phyloP scores from a whole-genome alignment of 1,284 basidiomycete species.

The Ustilago nuda region DNA sequence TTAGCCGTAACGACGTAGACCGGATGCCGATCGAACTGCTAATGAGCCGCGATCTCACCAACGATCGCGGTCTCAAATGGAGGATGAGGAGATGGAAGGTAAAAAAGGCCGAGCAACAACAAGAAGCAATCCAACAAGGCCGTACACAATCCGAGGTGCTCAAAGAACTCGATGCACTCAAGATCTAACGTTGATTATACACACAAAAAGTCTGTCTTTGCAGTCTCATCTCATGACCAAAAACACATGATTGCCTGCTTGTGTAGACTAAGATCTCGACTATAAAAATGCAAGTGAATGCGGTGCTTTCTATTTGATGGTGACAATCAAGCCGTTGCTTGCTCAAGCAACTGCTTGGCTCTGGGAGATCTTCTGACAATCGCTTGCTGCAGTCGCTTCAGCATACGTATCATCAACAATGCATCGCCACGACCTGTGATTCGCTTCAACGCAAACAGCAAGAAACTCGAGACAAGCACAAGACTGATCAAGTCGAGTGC shows the following conservation, averaged over 20 bases:
- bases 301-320: background rate
- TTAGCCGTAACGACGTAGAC: constrained; percentile 58
- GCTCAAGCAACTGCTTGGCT: constrained; percentile 32
- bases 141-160: constrained; percentile 39
- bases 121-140: constrained; percentile 19
- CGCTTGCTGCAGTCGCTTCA: constrained; percentile 36
- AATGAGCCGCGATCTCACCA: constrained; percentile 63
- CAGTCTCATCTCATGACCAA: constrained; percentile 19
- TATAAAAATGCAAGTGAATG: background rate
- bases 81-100: constrained; percentile 62
- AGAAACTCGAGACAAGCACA: constrained; percentile 52
- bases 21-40: constrained; percentile 67
- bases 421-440: constrained; percentile 64
- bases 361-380: constrained; percentile 31
- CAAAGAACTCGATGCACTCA: constrained; percentile 59
- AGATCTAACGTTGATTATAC: constrained; percentile 35
- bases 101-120: constrained; percentile 38
- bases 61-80: constrained; percentile 62
- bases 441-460: constrained; percentile 50
- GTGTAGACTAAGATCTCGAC: background rate
- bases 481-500: constrained; percentile 62
- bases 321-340: constrained; percentile 19
- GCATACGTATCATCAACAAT: constrained; percentile 48
- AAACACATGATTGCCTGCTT: background rate
- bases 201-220: background rate